These are phyloP conservation scores for Pontederia paniculata DNA, from an alignment of 176 grass and related monocot species.

Conservation along the genomic window DNA sequence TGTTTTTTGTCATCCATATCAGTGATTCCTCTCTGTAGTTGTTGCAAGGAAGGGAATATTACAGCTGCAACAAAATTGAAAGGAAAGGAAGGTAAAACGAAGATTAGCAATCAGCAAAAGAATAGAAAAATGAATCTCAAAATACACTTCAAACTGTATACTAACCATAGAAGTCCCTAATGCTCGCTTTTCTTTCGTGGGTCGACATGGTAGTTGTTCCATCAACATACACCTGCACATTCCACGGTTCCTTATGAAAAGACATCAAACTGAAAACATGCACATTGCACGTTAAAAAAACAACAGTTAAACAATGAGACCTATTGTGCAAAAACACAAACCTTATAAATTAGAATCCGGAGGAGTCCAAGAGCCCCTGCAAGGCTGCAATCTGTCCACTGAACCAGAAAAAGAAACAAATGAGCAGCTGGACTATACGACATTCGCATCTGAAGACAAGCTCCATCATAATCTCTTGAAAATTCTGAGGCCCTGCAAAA, in stretches of 20 bases:
- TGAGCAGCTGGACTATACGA: conserved; percentile 81
- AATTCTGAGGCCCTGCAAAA: conserved; percentile 68
- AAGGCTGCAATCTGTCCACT: conserved; percentile 84
- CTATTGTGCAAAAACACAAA: conserved; percentile 5
- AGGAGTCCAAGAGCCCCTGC: conserved; percentile 73
- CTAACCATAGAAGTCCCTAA: conserved; percentile 69
- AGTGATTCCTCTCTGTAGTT: conserved; percentile 72
- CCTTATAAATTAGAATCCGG: conserved; percentile 90
- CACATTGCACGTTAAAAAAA: too few relatives aligned
- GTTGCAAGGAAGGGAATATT: conserved; percentile 76
- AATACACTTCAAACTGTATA: background rate
- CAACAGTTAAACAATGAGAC: background rate
- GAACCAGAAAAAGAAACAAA: conserved; percentile 82
- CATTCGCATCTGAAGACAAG: conserved; percentile 82
- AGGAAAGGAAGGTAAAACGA: conserved; percentile 23
- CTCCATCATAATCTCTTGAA: conserved; percentile 71
- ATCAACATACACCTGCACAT: conserved; percentile 70
- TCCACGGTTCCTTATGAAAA: conserved; percentile 12
- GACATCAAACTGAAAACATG: background rate
- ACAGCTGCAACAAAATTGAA: conserved; percentile 38
- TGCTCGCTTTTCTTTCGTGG: background rate
- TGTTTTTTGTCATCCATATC: conserved; percentile 76
- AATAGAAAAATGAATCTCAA: background rate
- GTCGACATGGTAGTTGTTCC: conserved; percentile 53
- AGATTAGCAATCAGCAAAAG: conserved; percentile 4